Conservation (phyloP, 202 grass and related monocot genomes). For the Panicum virgatum region DNA sequence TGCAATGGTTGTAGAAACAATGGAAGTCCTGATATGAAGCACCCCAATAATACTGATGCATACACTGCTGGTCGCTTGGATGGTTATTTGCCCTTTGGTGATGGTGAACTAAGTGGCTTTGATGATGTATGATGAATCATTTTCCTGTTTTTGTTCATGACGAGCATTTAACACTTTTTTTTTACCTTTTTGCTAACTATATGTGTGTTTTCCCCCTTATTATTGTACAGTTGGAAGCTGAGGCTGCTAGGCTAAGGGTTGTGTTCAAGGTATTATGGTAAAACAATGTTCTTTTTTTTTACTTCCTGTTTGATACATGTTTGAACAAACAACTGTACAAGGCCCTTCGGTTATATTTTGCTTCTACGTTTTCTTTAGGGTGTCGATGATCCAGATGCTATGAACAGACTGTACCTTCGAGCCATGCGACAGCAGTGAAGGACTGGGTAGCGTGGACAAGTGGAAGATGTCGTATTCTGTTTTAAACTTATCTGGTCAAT, state of each 20-base stretch:
- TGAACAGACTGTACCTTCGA: no score
- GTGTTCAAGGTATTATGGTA: neutral
- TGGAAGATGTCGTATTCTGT: no score
- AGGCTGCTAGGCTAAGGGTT: neutral
- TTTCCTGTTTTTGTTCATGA: neutral
- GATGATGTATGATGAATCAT: neutral
- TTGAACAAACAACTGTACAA: no score
- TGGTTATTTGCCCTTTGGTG: neutral
- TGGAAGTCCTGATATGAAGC: constrained; percentile 1
- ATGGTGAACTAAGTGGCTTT: neutral
- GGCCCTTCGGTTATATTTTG: no score
- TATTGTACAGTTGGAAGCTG: neutral
- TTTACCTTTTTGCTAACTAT: neutral
- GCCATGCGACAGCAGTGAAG: no score
- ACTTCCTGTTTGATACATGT: neutral
- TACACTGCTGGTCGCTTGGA: constrained; percentile 11
- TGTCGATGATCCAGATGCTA: no score
- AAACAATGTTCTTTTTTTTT: no score
- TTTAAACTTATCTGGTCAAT: no score
- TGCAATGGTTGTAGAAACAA: constrained; percentile 20
- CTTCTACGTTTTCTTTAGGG: no score
- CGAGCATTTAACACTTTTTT: neutral
- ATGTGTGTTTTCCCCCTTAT: neutral
- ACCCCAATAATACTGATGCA: neutral
- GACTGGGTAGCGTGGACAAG: no score